Percentiles rank a stretch among this genome's conserved stretches.
These are phyloP conservation scores for Solanum etuberosum DNA, from an alignment of 257 asterid genomes.

Conservation along the genomic window DNA sequence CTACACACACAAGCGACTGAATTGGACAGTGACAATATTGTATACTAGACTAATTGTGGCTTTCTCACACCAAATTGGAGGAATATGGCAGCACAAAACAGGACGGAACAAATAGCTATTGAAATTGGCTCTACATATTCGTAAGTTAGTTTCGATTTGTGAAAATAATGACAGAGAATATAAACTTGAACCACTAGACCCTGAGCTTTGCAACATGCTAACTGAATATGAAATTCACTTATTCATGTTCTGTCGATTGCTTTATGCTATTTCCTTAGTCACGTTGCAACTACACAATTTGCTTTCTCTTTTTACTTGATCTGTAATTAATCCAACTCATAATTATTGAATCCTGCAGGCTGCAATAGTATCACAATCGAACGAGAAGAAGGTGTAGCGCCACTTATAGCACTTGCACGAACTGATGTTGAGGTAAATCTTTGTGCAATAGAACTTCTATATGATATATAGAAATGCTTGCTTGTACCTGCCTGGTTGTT, in stretches of 20 bases:
- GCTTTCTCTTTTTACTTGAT: not conserved
- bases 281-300: not conserved
- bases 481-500: not conserved
- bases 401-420: slow-evolving; percentile 63
- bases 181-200: not conserved
- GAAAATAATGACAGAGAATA: too few species aligned
- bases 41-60: too few species aligned
- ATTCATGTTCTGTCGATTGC: not conserved
- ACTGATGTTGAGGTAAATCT: slow-evolving; percentile 52
- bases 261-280: not conserved
- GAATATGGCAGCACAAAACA: too few species aligned
- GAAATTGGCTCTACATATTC: too few species aligned
- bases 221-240: not conserved
- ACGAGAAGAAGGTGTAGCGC: slow-evolving; percentile 58
- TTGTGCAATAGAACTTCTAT: not conserved
- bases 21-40: too few species aligned
- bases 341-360: not conserved
- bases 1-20: too few species aligned
- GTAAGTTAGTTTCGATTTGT: too few species aligned
- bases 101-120: too few species aligned
- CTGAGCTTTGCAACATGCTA: not conserved
- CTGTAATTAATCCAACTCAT: not conserved
- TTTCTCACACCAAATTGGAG: too few species aligned
- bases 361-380: slow-evolving; percentile 68
- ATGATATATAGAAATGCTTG: not conserved